A percentile compares a stretch with the other conserved stretches of the same genome.
These are phyloP conservation scores for Amanita phalloides DNA, from an alignment of 768 basidiomycete species.

Conservation along the genomic window DNA sequence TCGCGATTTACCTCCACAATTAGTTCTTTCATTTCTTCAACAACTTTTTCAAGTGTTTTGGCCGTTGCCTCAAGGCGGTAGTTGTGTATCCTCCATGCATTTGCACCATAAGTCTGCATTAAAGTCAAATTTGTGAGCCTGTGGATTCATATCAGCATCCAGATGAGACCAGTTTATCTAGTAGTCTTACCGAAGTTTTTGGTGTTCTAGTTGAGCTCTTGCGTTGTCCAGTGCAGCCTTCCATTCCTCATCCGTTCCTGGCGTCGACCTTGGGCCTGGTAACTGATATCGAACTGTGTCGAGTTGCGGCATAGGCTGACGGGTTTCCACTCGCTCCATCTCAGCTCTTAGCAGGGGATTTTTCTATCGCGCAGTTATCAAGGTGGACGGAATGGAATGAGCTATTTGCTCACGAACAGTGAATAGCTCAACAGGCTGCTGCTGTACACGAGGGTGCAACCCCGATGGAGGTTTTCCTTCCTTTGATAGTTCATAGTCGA, in stretches of 20 bases:
- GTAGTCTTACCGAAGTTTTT: slow-evolving; percentile 51
- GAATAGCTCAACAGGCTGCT: slow-evolving; percentile 57
- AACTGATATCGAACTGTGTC: slow-evolving; percentile 69
- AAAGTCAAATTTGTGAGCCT: slow-evolving; percentile 81
- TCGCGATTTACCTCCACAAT: slow-evolving; percentile 83
- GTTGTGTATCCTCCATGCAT: slow-evolving; percentile 90
- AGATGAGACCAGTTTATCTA: not conserved
- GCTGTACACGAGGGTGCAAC: slow-evolving; percentile 57
- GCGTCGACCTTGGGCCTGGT: slow-evolving; percentile 50
- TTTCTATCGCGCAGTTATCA: slow-evolving; percentile 29
- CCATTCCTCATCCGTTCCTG: slow-evolving; percentile 72
- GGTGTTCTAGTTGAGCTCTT: slow-evolving; percentile 77
- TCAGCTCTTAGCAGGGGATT: slow-evolving; percentile 64
- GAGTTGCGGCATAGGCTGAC: slow-evolving; percentile 52
- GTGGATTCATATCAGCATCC: slow-evolving; percentile 7
- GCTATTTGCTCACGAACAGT: slow-evolving; percentile 42
- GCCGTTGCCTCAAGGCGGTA: slow-evolving; percentile 74
- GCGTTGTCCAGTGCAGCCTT: slow-evolving; percentile 63
- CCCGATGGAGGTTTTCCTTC: slow-evolving; percentile 48
- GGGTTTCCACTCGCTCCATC: slow-evolving; percentile 61
- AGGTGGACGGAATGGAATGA: not conserved
- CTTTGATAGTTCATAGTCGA: slow-evolving; percentile 66
- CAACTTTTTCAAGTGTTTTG: slow-evolving; percentile 54
- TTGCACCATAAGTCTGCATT: slow-evolving; percentile 77
- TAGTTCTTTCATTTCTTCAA: slow-evolving; percentile 71